These are phyloP conservation scores for Cryptococcus maquisensis DNA, from an alignment of 1,284 basidiomycete species.

Conservation along the genomic window DNA sequence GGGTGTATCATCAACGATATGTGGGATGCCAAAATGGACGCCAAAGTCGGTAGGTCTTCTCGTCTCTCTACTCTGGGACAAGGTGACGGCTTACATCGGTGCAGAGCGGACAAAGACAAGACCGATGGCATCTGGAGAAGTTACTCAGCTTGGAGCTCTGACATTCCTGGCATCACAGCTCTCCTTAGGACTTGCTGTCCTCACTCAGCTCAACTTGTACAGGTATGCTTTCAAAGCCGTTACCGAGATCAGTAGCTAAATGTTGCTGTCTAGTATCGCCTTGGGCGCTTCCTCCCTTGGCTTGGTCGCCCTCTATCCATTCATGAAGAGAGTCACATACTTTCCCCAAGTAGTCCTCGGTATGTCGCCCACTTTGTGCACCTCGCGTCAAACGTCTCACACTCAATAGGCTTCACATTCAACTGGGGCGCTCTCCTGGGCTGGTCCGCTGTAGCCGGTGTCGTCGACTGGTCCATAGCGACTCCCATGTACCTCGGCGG, in stretches of 20 bases:
- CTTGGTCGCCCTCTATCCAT: slow-evolving; percentile 82
- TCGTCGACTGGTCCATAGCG: slow-evolving; percentile 75
- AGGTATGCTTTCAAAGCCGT: slow-evolving; percentile 56
- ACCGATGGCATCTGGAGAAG: slow-evolving; percentile 75
- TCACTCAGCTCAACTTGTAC: slow-evolving; percentile 91
- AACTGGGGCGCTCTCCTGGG: slow-evolving; percentile 97
- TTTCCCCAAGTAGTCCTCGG: slow-evolving; percentile 95
- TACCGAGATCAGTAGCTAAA: not conserved
- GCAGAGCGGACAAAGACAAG: slow-evolving; percentile 61
- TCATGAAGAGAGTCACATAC: slow-evolving; percentile 96
- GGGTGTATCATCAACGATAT: slow-evolving; percentile 99
- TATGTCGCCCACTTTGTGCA: slow-evolving; percentile 45
- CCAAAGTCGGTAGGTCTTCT: slow-evolving; percentile 74
- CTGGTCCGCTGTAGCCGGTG: slow-evolving; percentile 87
- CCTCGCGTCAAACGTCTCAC: slow-evolving; percentile 1
- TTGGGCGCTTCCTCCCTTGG: slow-evolving; percentile 87
- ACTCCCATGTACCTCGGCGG: slow-evolving; percentile 87
- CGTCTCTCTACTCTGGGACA: not conserved
- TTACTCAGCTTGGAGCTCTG: slow-evolving; percentile 71
- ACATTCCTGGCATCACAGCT: slow-evolving; percentile 82
- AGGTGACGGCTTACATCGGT: not conserved
- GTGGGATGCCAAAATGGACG: slow-evolving; percentile 93
- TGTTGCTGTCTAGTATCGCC: slow-evolving; percentile 60
- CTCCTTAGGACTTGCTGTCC: slow-evolving; percentile 75
- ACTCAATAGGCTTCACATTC: slow-evolving; percentile 72